Percentiles rank a stretch among this genome's conserved stretches.
Evolutionary conservation across 2,329 filamentous ascomycete genomes (phyloP).

Genomic region (Tolypocladium tundrense): DNA sequence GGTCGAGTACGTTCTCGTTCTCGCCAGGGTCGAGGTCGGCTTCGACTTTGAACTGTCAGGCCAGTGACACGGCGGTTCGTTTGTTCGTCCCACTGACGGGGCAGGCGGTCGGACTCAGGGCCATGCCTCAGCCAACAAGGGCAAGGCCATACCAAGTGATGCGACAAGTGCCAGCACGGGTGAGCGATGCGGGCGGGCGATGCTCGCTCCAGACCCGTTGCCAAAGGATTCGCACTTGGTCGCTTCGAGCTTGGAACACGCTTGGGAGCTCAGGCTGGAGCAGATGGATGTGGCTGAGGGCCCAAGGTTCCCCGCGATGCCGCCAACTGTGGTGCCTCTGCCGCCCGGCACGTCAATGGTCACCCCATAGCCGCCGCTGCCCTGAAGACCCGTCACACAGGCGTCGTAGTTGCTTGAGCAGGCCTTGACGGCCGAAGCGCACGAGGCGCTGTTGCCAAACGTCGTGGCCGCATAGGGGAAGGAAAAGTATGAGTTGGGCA

Average conservation of each 20-base stretch:
- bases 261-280: slow-evolving; percentile 41
- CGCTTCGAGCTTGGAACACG: slow-evolving; percentile 34
- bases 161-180: neutral
- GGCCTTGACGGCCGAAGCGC: slow-evolving; percentile 37
- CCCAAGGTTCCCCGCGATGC: slow-evolving; percentile 27
- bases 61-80: neutral
- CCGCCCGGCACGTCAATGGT: slow-evolving; percentile 46
- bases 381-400: slow-evolving; percentile 39
- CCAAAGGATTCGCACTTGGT: slow-evolving; percentile 25
- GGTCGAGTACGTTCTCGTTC: neutral
- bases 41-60: neutral
- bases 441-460: slow-evolving; percentile 40
- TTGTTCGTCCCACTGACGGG: neutral
- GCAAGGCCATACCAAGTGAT: neutral
- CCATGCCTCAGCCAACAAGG: neutral
- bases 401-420: slow-evolving; percentile 44
- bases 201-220: slow-evolving; percentile 4
- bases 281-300: slow-evolving; percentile 43
- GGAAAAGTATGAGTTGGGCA: slow-evolving; percentile 47
- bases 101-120: neutral
- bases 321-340: slow-evolving; percentile 40
- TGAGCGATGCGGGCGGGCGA: neutral
- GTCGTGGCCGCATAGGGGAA: slow-evolving; percentile 48
- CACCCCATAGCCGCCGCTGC: slow-evolving; percentile 34
- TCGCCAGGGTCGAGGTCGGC: neutral